phyloP scores from a whole-genome alignment of 192 early-diverging fungal genomes.

The Linnemannia schmuckeri region DNA sequence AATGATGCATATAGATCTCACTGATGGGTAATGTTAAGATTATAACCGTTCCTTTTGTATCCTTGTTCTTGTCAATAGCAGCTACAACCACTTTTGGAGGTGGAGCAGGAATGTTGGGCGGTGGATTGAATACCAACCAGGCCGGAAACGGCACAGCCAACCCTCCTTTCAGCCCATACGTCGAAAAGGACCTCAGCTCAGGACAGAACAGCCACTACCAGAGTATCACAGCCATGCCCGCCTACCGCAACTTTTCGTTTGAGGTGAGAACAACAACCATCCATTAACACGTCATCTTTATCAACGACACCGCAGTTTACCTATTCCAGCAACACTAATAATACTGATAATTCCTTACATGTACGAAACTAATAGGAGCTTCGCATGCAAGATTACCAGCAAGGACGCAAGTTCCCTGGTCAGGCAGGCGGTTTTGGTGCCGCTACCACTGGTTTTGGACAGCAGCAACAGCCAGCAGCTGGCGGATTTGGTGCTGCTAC shows the following conservation, averaged over 20 bases:
- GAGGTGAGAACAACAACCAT: conserved; percentile 67
- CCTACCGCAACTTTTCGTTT: conserved; percentile 85
- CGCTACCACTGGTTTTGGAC: conserved; percentile 52
- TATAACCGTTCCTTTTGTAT: neutral
- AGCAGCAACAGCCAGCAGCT: conserved; percentile 10
- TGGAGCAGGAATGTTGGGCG: conserved; percentile 38
- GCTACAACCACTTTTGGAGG: conserved; percentile 34
- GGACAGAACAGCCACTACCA: conserved; percentile 74
- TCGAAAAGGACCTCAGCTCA: conserved; percentile 62
- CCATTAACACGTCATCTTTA: neutral
- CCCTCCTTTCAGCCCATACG: conserved; percentile 65
- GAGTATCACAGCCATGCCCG: conserved; percentile 86
- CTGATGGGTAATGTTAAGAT: neutral
- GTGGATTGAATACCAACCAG: conserved; percentile 19
- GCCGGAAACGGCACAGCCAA: conserved; percentile 65
- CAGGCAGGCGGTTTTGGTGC: conserved; percentile 55
- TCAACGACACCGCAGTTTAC: neutral
- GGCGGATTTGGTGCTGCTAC: conserved; percentile 15
- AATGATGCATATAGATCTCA: neutral
- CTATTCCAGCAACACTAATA: neutral
- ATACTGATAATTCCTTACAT: neutral
- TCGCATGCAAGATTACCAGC: conserved; percentile 88
- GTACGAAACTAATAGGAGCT: conserved; percentile 70
- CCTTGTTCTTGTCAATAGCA: neutral
- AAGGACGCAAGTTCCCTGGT: conserved; percentile 74